A percentile compares a stretch with the other conserved stretches of the same genome.
These are phyloP conservation scores for Tylopilus intermedius DNA, from an alignment of 768 basidiomycete genomes.

Conservation along the genomic window DNA sequence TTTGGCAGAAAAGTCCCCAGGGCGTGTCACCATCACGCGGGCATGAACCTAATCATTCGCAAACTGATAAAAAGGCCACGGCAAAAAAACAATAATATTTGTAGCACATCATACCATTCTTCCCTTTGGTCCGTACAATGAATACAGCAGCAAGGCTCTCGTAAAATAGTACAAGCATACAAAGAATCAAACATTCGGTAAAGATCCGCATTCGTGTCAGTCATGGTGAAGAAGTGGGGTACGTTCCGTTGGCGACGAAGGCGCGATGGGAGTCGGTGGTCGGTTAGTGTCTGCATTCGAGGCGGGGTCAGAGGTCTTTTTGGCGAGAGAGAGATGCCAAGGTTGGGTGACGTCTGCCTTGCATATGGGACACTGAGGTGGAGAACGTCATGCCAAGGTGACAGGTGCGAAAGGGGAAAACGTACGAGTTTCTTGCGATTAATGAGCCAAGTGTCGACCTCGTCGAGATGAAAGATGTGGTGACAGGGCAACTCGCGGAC, in stretches of 20 bases:
- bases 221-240: conserved; percentile 31
- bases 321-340: conserved; percentile 23
- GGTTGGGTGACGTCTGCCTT: conserved; percentile 87
- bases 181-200: conserved; percentile 9
- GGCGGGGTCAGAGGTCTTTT: conserved; percentile 9
- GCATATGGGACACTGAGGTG: conserved; percentile 78
- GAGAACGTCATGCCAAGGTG: conserved; percentile 5
- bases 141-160: conserved; percentile 12
- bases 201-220: conserved; percentile 10
- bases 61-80: conserved; percentile 17
- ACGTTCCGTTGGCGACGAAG: conserved; percentile 25
- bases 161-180: conserved; percentile 24
- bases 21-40: conserved; percentile 4
- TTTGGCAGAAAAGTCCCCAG: conserved; percentile 9
- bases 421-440: conserved; percentile 88
- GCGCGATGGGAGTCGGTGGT: conserved; percentile 11
- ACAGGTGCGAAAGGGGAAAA: conserved; percentile 9
- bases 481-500: conserved; percentile 91
- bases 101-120: conserved; percentile 1
- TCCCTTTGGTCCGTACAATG: neutral
- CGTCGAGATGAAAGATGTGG: conserved; percentile 90
- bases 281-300: conserved; percentile 3
- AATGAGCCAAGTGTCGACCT: conserved; percentile 90
- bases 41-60: conserved; percentile 17
- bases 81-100: conserved; percentile 2